phyloP scores from a whole-genome alignment of 2,329 filamentous ascomycete genomes.

The Exophiala aquamarina region DNA sequence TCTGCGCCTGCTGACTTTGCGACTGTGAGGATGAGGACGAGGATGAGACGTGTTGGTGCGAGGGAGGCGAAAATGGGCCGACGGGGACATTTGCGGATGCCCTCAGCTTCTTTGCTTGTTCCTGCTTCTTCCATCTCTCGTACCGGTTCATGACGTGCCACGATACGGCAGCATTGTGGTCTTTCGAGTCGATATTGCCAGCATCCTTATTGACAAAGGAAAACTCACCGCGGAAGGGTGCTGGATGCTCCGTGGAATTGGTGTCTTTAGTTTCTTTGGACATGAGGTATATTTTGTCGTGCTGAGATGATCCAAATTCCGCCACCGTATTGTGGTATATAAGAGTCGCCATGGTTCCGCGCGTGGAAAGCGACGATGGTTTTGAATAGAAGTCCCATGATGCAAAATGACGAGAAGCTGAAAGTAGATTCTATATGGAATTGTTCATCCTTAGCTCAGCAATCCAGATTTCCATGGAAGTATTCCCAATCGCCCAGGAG shows the following conservation, averaged over 20 bases:
- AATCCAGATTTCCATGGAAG: slow-evolving; percentile 15
- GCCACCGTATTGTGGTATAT: slow-evolving; percentile 9
- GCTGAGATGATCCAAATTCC: slow-evolving; percentile 3
- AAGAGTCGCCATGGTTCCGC: slow-evolving; percentile 14
- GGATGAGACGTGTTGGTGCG: slow-evolving; percentile 6
- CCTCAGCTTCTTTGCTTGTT: slow-evolving; percentile 24
- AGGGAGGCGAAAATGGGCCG: slow-evolving; percentile 16
- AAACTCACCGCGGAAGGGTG: slow-evolving; percentile 26
- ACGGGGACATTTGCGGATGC: slow-evolving; percentile 24
- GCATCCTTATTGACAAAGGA: slow-evolving; percentile 30
- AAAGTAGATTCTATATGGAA: slow-evolving; percentile 20
- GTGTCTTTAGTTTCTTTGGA: slow-evolving; percentile 19
- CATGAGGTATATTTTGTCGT: slow-evolving; percentile 13
- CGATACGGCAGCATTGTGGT: slow-evolving; percentile 27
- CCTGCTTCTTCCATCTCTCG: slow-evolving; percentile 28
- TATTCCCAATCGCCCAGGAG: slow-evolving; percentile 5
- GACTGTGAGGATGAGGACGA: background rate
- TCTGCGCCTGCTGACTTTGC: slow-evolving; percentile 6
- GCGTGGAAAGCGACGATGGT: slow-evolving; percentile 4
- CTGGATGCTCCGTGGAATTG: too few relatives aligned
- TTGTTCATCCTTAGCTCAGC: slow-evolving; percentile 24
- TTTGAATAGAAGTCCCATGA: slow-evolving; percentile 14
- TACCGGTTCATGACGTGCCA: slow-evolving; percentile 30
- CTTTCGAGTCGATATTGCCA: slow-evolving; percentile 29
- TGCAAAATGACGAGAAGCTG: slow-evolving; percentile 16